These are phyloP conservation scores for Viridothelium virens DNA, from an alignment of 495 filamentous ascomycete species.

Conservation along the genomic window DNA sequence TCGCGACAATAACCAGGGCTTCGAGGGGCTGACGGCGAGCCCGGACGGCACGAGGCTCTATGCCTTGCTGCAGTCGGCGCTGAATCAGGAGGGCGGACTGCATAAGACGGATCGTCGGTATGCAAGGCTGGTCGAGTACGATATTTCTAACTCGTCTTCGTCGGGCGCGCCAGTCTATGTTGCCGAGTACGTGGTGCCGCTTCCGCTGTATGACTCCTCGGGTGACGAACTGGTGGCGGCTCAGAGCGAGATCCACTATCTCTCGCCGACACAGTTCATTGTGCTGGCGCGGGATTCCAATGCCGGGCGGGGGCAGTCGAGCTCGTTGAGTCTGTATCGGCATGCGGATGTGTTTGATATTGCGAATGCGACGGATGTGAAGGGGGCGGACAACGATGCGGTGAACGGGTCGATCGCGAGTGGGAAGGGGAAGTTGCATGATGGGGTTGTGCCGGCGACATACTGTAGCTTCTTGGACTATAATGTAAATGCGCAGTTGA, in stretches of 20 bases:
- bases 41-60: conserved; percentile 59
- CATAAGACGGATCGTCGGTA: conserved; percentile 47
- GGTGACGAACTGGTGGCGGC: conserved; percentile 43
- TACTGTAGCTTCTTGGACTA: conserved; percentile 68
- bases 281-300: conserved; percentile 60
- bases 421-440: conserved; percentile 47
- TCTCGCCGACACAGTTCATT: conserved; percentile 59
- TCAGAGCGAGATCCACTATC: conserved; percentile 62
- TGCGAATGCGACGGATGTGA: conserved; percentile 57
- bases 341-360: conserved; percentile 70
- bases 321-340: conserved; percentile 53
- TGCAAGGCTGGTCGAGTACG: conserved; percentile 58
- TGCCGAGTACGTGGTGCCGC: conserved; percentile 59
- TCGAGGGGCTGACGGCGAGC: conserved; percentile 63
- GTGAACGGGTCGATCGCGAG: conserved; percentile 45
- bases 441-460: conserved; percentile 51
- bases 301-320: conserved; percentile 51
- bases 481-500: conserved; percentile 61
- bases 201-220: conserved; percentile 50
- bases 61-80: conserved; percentile 60
- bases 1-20: conserved; percentile 68
- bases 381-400: conserved; percentile 46
- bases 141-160: conserved; percentile 39
- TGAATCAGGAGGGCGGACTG: conserved; percentile 57
- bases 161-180: conserved; percentile 24